Conservation (phyloP, 2,329 filamentous ascomycete species). For the Hymenoscyphus fraxineus region DNA sequence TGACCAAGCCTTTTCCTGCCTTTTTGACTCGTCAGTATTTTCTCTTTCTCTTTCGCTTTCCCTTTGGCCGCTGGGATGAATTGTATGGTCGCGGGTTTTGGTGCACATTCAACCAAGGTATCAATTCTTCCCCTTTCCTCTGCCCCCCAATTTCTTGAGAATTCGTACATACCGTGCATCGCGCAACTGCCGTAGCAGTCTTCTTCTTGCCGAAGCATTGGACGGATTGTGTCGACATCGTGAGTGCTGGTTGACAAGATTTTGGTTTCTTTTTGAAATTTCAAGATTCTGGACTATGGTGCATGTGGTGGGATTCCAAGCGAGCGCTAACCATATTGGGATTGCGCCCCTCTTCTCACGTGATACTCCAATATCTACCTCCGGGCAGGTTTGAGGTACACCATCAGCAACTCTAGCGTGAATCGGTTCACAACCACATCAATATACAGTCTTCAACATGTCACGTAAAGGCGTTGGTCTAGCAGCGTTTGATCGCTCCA, state of each 20-base stretch:
- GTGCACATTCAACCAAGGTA: not conserved
- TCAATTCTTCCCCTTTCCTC: not conserved
- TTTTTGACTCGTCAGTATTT: slow-evolving; percentile 37
- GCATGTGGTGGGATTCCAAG: not conserved
- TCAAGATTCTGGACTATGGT: not conserved
- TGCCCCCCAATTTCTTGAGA: not conserved
- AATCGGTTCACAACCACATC: not conserved
- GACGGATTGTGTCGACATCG: slow-evolving; percentile 68
- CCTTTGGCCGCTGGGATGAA: not conserved
- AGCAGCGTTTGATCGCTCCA: slow-evolving; percentile 81
- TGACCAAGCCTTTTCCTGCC: slow-evolving; percentile 86
- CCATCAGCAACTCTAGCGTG: not conserved
- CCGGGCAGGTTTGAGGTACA: too few species aligned
- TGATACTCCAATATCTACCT: not conserved
- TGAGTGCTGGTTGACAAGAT: slow-evolving; percentile 10
- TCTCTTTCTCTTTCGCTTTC: not conserved
- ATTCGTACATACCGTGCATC: slow-evolving; percentile 63
- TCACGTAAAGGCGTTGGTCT: slow-evolving; percentile 83
- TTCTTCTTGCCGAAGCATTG: slow-evolving; percentile 99
- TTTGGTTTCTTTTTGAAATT: not conserved
- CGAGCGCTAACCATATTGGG: slow-evolving; percentile 7
- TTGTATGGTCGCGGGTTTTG: not conserved
- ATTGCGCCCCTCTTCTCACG: slow-evolving; percentile 1
- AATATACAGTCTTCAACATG: slow-evolving; percentile 40
- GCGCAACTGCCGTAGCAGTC: slow-evolving; percentile 69